Conservation (phyloP, 2,329 filamentous ascomycete species). For the Microdochium trichocladiopsis region DNA sequence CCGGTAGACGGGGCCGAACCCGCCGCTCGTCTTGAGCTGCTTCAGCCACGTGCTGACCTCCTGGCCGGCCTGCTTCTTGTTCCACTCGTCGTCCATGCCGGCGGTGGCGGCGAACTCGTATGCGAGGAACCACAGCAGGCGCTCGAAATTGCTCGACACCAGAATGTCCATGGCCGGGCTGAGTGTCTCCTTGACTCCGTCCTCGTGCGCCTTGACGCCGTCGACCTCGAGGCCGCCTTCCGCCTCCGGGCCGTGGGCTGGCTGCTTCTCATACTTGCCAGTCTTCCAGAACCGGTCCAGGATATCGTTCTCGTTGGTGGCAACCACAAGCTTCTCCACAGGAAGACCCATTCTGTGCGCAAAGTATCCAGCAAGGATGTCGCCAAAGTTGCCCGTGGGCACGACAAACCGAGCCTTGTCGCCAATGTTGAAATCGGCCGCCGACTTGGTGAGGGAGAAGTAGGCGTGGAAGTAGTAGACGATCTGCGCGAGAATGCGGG, state of each 20-base stretch:
- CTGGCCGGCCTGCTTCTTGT: constrained; percentile 63
- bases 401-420: constrained; percentile 79
- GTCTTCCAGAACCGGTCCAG: constrained; percentile 91
- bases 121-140: constrained; percentile 87
- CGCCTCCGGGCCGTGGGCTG: constrained; percentile 48
- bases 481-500: constrained; percentile 91
- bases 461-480: constrained; percentile 97
- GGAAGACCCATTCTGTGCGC: constrained; percentile 86
- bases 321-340: constrained; percentile 79
- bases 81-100: constrained; percentile 58
- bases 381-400: constrained; percentile 90
- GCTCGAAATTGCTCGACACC: constrained; percentile 94
- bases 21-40: constrained; percentile 72
- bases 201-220: constrained; percentile 55
- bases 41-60: constrained; percentile 73
- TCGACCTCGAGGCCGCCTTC: constrained; percentile 59
- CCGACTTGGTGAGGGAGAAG: constrained; percentile 65
- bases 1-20: constrained; percentile 70
- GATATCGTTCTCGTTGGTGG: constrained; percentile 97
- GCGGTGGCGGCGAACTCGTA: constrained; percentile 58
- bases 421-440: constrained; percentile 52
- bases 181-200: constrained; percentile 82
- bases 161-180: constrained; percentile 97
- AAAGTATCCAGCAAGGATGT: constrained; percentile 91
- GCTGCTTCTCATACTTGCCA: constrained; percentile 82